Conservation (phyloP, 2,329 filamentous ascomycete species). For the Orbilia javanica region DNA sequence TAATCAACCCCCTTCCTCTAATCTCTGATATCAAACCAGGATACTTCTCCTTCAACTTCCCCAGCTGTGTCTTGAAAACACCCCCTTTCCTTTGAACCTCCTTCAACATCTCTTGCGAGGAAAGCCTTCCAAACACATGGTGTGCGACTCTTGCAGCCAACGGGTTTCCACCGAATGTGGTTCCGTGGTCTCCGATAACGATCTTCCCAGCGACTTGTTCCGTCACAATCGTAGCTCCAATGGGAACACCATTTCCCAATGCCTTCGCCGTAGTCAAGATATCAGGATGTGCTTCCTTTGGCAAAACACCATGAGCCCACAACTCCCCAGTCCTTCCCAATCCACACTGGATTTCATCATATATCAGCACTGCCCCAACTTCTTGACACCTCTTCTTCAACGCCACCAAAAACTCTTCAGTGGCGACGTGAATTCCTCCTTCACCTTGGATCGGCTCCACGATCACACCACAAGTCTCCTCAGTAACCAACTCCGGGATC, state of each 20-base stretch:
- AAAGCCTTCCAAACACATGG: constrained; percentile 82
- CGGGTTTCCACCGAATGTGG: constrained; percentile 93
- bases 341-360: constrained; percentile 96
- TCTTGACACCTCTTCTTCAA: constrained; percentile 86
- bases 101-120: constrained; percentile 77
- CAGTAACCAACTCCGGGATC: constrained; percentile 80
- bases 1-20: constrained; percentile 84
- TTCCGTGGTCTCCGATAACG: constrained; percentile 86
- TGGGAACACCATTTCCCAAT: constrained; percentile 94
- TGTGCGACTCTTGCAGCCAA: constrained; percentile 86
- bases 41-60: constrained; percentile 71
- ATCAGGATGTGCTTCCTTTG: constrained; percentile 87
- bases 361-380: constrained; percentile 88
- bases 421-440: constrained; percentile 88
- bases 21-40: constrained; percentile 82
- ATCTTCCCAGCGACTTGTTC: constrained; percentile 75
- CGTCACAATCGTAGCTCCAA: constrained; percentile 80
- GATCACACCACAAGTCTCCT: constrained; percentile 91
- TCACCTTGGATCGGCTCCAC: constrained; percentile 98
- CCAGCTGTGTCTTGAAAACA: constrained; percentile 72
- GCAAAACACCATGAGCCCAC: constrained; percentile 86
- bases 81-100: constrained; percentile 77
- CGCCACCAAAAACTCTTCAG: constrained; percentile 82
- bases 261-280: constrained; percentile 95
- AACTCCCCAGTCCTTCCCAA: constrained; percentile 86